Conservation (phyloP, 2,329 filamentous ascomycete species). For the Exophiala calicioides region DNA sequence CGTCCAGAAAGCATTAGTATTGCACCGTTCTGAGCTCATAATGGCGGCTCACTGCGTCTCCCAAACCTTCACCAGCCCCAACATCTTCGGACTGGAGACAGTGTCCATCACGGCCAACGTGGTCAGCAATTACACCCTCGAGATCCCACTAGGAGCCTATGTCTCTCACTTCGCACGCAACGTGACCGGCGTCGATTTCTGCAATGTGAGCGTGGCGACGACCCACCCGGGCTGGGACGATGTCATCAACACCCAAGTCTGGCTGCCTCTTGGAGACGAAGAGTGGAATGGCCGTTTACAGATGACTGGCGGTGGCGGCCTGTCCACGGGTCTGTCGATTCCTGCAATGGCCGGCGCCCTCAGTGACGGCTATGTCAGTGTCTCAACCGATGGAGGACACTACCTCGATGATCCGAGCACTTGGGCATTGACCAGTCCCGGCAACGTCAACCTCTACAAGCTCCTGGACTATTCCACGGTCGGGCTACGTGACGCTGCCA, state of each 20-base stretch:
- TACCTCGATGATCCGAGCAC: background rate
- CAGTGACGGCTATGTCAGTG: background rate
- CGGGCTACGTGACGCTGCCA: constrained; percentile 38
- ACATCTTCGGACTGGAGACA: too few species aligned
- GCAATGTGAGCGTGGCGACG: background rate
- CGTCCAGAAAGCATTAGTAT: too few species aligned
- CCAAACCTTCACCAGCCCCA: too few species aligned
- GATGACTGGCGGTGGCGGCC: background rate
- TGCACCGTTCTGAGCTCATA: too few species aligned
- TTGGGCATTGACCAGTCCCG: constrained; percentile 46
- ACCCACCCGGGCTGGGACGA: background rate
- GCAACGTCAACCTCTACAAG: constrained; percentile 38
- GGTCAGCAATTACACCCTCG: too few species aligned
- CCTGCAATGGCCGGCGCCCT: background rate
- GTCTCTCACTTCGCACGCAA: too few species aligned
- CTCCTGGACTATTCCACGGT: constrained; percentile 39
- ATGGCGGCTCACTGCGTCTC: too few species aligned
- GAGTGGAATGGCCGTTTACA: background rate
- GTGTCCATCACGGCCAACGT: too few species aligned
- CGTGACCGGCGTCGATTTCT: too few species aligned
- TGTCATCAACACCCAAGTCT: background rate
- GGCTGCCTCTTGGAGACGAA: background rate
- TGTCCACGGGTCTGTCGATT: background rate
- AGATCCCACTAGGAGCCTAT: too few species aligned
- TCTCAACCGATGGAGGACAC: background rate